Base-by-base conservation (phyloP, 2,329 filamentous ascomycete genomes). In the Parastagonospora nodorum region DNA sequence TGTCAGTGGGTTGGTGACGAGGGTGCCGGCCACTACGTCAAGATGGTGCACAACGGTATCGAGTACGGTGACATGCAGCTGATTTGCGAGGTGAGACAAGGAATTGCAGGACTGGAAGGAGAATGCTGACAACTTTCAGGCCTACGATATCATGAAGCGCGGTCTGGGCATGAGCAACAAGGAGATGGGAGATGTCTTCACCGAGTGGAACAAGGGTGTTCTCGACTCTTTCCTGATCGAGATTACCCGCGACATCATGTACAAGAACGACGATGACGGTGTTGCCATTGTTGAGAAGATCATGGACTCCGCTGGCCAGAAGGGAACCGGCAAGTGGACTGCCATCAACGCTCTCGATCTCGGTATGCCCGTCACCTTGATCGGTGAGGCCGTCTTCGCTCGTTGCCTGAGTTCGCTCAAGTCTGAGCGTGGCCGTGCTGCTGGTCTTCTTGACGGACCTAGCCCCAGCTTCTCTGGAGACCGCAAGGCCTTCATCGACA, bases 21-120 rank as follows among this genome's bases (percentile, higher is more conserved):
- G 79, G 94, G 94, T 86, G 90, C 94, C 80, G 94, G 94, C 70
- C 94, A 99, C 88, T 99, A 97, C 84, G 93, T 99, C 84, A 99
- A 99, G 90, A 99, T 99, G 94, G 94, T 99, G 60, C 94, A 99
- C 88, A 99, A 99, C 82, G 94, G 94, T 85, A 99, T 99, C 71
- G 94, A 99, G 83, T 99, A 99, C 77, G 94, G 94, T 87, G 94
- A 99, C 82, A 99, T 99, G 94, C 94, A 99, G 84, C 85, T 99
- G 73, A 99, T 99, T 77, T 95, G 89, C 80, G 94, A 99, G 88
- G 93, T 96, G 80, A 69, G 85, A 33, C 11, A 36, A 33, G 12
- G 27, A 2, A 24, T 10, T 12, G 16, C 14, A 11, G 28, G 5
- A n/a, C 8, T 7, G 4, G 19, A 37, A n/a, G 29, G 10, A 27